These are phyloP conservation scores for Phytophthora capsici DNA, from an alignment of 352 stramenopile genomes.

Conservation along the genomic window DNA sequence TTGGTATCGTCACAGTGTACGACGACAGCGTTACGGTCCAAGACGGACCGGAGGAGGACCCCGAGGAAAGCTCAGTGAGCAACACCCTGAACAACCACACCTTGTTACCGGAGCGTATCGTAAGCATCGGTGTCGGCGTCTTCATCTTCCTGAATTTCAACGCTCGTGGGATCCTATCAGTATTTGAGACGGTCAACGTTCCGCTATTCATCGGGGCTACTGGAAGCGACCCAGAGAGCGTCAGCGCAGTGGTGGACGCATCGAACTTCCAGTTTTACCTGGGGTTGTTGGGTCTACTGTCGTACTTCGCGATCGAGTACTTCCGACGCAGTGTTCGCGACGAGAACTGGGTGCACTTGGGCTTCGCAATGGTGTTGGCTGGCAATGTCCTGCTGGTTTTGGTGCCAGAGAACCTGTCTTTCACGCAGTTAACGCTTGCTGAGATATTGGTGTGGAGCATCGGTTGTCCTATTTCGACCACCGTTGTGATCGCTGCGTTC, in stretches of 20 bases:
- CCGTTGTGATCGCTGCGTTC: slow-evolving; percentile 71
- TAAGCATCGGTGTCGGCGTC: slow-evolving; percentile 67
- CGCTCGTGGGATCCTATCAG: slow-evolving; percentile 69
- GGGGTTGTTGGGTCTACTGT: slow-evolving; percentile 65
- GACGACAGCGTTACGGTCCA: slow-evolving; percentile 61
- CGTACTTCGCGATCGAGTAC: slow-evolving; percentile 78
- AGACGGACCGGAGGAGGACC: slow-evolving; percentile 51
- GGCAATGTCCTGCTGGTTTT: slow-evolving; percentile 65
- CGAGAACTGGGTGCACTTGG: slow-evolving; percentile 68
- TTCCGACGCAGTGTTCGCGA: slow-evolving; percentile 67
- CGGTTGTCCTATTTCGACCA: slow-evolving; percentile 75
- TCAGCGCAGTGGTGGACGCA: slow-evolving; percentile 53
- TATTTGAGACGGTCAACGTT: slow-evolving; percentile 85
- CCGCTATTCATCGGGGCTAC: slow-evolving; percentile 74
- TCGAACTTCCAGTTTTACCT: slow-evolving; percentile 86
- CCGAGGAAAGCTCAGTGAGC: slow-evolving; percentile 22
- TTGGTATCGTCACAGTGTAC: slow-evolving; percentile 64
- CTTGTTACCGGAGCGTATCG: slow-evolving; percentile 54
- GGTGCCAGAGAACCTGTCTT: slow-evolving; percentile 44
- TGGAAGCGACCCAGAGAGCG: slow-evolving; percentile 52
- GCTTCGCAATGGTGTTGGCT: slow-evolving; percentile 59
- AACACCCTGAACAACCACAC: slow-evolving; percentile 58
- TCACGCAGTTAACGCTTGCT: slow-evolving; percentile 50
- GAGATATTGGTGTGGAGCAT: slow-evolving; percentile 82
- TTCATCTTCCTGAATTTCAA: slow-evolving; percentile 86